These are phyloP conservation scores for Symbiotaphrina buchneri DNA, from an alignment of 495 filamentous ascomycete species.

Conservation along the genomic window DNA sequence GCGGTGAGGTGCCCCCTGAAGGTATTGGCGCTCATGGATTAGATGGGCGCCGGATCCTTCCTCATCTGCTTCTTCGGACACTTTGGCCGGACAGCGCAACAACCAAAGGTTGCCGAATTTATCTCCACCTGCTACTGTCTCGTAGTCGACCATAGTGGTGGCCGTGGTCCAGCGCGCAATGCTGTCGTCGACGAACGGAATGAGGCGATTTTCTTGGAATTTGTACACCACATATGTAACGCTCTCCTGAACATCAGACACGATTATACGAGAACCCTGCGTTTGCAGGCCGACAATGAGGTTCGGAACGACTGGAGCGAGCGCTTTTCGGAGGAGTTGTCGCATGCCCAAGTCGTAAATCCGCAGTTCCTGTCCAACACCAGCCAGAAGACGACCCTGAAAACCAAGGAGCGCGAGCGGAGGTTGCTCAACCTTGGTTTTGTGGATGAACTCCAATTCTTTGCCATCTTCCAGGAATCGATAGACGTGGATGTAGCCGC, in stretches of 20 bases:
- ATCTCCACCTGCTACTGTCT: constrained; percentile 85
- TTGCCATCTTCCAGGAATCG: constrained; percentile 70
- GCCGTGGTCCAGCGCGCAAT: constrained; percentile 74
- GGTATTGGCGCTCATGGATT: constrained; percentile 65
- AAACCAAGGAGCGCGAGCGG: constrained; percentile 77
- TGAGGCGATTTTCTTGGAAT: constrained; percentile 67
- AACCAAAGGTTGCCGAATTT: constrained; percentile 97
- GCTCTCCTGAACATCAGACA: constrained; percentile 78
- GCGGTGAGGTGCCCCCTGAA: constrained; percentile 72
- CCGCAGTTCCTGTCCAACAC: constrained; percentile 59
- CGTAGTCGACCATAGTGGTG: constrained; percentile 89
- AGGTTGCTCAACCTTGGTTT: constrained; percentile 74
- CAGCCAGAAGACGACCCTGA: constrained; percentile 72
- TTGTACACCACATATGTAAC: constrained; percentile 89
- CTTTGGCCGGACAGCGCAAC: constrained; percentile 65
- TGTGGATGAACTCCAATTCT: constrained; percentile 84
- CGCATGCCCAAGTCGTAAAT: constrained; percentile 83
- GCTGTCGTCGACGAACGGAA: constrained; percentile 80
- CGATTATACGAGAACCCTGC: constrained; percentile 77
- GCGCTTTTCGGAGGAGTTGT: constrained; percentile 77
- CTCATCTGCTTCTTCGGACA: constrained; percentile 76
- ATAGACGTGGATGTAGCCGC: constrained; percentile 84
- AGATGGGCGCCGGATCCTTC: constrained; percentile 79
- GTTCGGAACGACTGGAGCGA: constrained; percentile 56
- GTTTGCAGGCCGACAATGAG: constrained; percentile 75